Base-by-base conservation (phyloP, 805 yeast genomes). In the Tetrapisispora arboricola region DNA sequence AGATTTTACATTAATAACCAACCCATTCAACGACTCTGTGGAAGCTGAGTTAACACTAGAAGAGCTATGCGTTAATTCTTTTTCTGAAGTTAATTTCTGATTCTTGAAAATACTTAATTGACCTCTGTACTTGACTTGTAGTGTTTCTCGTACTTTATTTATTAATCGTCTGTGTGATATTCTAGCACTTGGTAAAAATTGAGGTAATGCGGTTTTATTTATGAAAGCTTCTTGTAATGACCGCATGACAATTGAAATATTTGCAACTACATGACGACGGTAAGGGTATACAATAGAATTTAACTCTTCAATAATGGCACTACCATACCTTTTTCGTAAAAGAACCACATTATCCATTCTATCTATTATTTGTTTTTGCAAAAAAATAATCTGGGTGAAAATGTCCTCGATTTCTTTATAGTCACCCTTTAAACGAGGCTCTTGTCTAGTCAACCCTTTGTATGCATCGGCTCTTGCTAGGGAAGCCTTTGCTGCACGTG, bases 161-260 rank as follows among this genome's bases (percentile, higher is more conserved):
- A 72, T 62, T 16, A 72, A 46, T 39, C 75, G 61, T 39, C 68
- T 51, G 32, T 73, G 76, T 1, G 76, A 66, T 32, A 70, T 61
- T 45, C 71, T 61, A 1, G 73, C 62, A 49, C 75, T 70, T 2
- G 77, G 76, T 16, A 72, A 41, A 48, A 61, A 71, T 44, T 71
- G 76, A 2, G 78, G 77, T 21, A 73, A 41, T 2, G 77, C 76
- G 1, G 65, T 51, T 44, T 71, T 72, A 32, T 60, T 68, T 6
- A 51, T 36, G n/a, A 71, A 49, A 0, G 75, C 72, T 29, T 63
- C 64, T 42, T 68, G 68, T 12, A 71, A 57, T 8, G 72, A 67
- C 30, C 72, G 60, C 49, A 71, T 50, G 3, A 60, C 41, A 38
- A 64, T 57, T 15, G 60, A 54, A 30, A 72, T 44, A 8, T 71